A percentile compares a stretch with the other conserved stretches of the same genome.
These are phyloP conservation scores for Paramecium biaurelia DNA, from an alignment of 73 alveolate species.

Conservation along the genomic window DNA sequence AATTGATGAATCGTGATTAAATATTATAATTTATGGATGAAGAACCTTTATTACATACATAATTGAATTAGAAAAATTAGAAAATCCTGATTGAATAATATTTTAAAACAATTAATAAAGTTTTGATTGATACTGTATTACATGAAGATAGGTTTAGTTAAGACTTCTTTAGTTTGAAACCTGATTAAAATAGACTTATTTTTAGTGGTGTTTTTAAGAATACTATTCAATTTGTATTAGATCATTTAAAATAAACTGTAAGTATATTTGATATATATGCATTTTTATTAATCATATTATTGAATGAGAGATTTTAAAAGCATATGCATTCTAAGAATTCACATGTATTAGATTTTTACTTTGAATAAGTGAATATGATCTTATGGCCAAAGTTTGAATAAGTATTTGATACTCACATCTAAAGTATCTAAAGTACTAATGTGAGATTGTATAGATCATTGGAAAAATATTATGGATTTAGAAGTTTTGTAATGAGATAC, in stretches of 20 bases:
- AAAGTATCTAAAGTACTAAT: slow-evolving; percentile 44
- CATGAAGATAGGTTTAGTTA: slow-evolving; percentile 53
- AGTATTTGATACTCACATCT: slow-evolving; percentile 55
- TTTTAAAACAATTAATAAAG: slow-evolving; percentile 44
- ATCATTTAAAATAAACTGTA: slow-evolving; percentile 25
- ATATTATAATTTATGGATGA: slow-evolving; percentile 53
- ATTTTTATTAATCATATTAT: slow-evolving; percentile 34
- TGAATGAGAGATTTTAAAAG: slow-evolving; percentile 42
- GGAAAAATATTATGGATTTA: slow-evolving; percentile 50
- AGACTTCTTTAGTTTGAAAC: slow-evolving; percentile 54
- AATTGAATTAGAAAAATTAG: slow-evolving; percentile 20
- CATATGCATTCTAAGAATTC: slow-evolving; percentile 3
- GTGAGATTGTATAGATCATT: slow-evolving; percentile 38
- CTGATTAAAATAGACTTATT: slow-evolving; percentile 46
- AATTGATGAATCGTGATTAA: slow-evolving; percentile 56
- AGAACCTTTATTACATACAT: slow-evolving; percentile 12
- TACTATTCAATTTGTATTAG: slow-evolving; percentile 41
- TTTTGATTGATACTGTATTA: slow-evolving; percentile 21
- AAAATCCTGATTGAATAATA: slow-evolving; percentile 32
- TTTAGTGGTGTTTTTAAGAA: slow-evolving; percentile 56
- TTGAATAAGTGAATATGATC: slow-evolving; percentile 61
- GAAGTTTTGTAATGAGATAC: slow-evolving; percentile 50
- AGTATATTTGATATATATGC: slow-evolving; percentile 47
- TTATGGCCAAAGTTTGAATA: slow-evolving; percentile 64
- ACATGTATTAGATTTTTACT: slow-evolving; percentile 38